Evolutionary conservation across 495 filamentous ascomycete species (phyloP), one percentile per base, ranked within the genome.

Genomic region (Penicillium malachiteum): DNA sequence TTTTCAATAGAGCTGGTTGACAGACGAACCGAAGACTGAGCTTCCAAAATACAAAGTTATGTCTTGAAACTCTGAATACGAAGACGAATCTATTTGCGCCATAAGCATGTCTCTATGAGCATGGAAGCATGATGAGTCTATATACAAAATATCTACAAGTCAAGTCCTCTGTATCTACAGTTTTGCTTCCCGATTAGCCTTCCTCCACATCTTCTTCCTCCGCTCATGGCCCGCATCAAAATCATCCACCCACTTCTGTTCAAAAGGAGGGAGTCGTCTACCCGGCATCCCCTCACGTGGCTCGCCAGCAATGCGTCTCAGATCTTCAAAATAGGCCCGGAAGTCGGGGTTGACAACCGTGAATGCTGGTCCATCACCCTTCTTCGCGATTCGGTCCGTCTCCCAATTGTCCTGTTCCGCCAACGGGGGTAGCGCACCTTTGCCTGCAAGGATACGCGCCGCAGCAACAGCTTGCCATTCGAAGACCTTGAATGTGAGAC

Each of bases 391-490:
- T 3, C 82, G 68, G 2, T 77, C 72, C 0, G 59, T 45, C 56
- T 85, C 82, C 82, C 82, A 85, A 45, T 68, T 69, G 50, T 68
- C 57, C 60, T 80, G 80, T 55, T 76, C 76, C 1, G 58, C 49
- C 0, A 68, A 14, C 0, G 71, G 47, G 0, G 82, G 82, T 10
- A 85, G 60, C 7, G 54, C 56, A 0, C 72, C 75, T 12, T 72
- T 69, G n/a, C 83, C 82, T 0, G 83, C 78, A 1, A 84, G 68
- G 6, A 81, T 72, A 5, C 83, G 78, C 0, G 82, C 83, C 0
- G 78, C 76, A 0, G 78, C 75, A 1, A 84, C 81, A 12, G 82
- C 82, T 63, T 86, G 83, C 78, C 79, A 84, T 67, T 86, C 82
- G 48, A 81, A 84, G 1, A 83, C 72, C 18, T 77, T 76, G 68